Evolutionary conservation across 225 moss, liverwort and hornwort species (phyloP).

Genomic region (Sphagnum tenellum): DNA sequence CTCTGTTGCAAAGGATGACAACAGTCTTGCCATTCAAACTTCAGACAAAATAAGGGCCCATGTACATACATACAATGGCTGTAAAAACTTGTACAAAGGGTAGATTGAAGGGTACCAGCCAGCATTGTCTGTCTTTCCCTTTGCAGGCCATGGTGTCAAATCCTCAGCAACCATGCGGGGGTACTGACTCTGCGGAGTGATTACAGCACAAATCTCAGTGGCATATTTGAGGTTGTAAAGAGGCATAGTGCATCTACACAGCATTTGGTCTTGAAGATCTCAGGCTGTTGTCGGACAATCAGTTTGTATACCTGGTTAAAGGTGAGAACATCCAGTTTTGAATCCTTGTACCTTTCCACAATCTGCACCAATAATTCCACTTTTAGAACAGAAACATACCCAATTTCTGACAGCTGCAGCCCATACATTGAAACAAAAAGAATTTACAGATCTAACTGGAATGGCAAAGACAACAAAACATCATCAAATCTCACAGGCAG

Average conservation of each 20-base stretch:
- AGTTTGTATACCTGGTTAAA: constrained; percentile 75
- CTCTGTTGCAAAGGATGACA: too few species aligned
- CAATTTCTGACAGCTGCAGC: too few species aligned
- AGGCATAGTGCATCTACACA: too few species aligned
- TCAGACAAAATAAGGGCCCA: too few species aligned
- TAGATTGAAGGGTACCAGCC: constrained; percentile 57
- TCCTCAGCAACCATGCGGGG: constrained; percentile 80
- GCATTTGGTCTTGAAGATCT: too few species aligned
- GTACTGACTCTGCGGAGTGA: constrained; percentile 69
- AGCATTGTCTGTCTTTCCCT: constrained; percentile 92
- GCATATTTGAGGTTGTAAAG: too few species aligned
- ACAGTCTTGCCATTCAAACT: too few species aligned
- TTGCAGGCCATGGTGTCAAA: constrained; percentile 75
- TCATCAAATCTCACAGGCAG: not conserved
- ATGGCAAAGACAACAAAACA: not conserved
- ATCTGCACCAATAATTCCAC: constrained; percentile 32
- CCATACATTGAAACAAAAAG: not conserved
- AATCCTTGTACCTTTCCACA: constrained; percentile 65
- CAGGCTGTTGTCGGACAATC: too few species aligned
- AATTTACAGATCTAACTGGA: not conserved
- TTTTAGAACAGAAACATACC: not conserved
- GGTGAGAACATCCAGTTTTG: constrained; percentile 73
- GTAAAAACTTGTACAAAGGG: too few species aligned
- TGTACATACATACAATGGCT: too few species aligned
- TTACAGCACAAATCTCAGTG: too few species aligned